Percentiles rank a stretch among this genome's conserved stretches.
Evolutionary conservation across 257 asterid genomes (phyloP).

Genomic region (Solanum raphanifolium): DNA sequence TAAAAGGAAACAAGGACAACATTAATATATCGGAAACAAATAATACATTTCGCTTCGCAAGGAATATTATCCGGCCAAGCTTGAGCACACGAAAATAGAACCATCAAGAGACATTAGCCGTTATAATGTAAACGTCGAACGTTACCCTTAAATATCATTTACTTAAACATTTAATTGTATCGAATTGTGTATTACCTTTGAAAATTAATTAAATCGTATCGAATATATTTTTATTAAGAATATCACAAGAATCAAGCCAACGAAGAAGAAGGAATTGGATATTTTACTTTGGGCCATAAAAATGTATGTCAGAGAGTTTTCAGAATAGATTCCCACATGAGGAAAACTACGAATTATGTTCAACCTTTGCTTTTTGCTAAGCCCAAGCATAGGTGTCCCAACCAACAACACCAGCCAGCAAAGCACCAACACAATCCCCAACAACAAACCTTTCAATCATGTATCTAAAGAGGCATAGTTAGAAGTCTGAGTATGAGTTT

Average conservation of each 20-base stretch:
- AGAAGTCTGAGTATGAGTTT: neutral
- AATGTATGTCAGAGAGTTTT: neutral
- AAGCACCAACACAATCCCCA: neutral
- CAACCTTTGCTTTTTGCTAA: neutral
- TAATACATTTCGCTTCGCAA: too few relatives aligned
- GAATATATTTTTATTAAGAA: too few relatives aligned
- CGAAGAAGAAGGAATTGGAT: neutral
- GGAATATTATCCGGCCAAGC: too few relatives aligned
- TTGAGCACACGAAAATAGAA: too few relatives aligned
- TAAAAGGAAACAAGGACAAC: too few relatives aligned
- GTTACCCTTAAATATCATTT: too few relatives aligned
- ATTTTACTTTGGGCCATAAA: neutral
- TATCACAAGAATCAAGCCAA: neutral
- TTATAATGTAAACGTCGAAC: too few relatives aligned
- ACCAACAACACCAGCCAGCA: neutral
- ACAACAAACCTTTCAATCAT: neutral
- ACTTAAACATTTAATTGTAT: too few relatives aligned
- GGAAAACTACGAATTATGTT: neutral
- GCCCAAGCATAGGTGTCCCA: neutral
- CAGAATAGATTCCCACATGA: conserved; percentile 8
- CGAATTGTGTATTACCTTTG: too few relatives aligned
- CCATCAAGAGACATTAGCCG: too few relatives aligned
- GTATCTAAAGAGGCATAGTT: neutral
- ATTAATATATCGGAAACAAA: too few relatives aligned
- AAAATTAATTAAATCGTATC: neutral